Evolutionary conservation across 371 early-diverging fungal genomes (phyloP).

Genomic region (Funneliformis caledonium): DNA sequence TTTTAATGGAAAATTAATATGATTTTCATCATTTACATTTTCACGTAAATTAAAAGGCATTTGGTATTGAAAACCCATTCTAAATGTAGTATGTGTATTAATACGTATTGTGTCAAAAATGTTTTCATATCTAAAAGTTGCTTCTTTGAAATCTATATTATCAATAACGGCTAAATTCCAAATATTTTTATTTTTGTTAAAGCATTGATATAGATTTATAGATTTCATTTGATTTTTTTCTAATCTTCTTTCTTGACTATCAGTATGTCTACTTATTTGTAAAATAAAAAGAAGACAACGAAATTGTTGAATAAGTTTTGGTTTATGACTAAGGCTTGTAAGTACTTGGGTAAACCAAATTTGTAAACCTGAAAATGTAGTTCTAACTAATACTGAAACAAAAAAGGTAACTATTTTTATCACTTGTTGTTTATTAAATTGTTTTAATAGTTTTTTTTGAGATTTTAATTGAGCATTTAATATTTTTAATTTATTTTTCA

Average conservation of each 20-base stretch:
- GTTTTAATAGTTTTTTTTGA: neutral
- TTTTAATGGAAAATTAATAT: neutral
- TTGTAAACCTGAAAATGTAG: neutral
- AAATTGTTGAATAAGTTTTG: neutral
- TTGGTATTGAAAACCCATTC: conserved; percentile 10
- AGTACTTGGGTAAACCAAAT: conserved; percentile 1
- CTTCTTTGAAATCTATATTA: conserved; percentile 28
- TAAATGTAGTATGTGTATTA: conserved; percentile 14
- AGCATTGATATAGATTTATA: neutral
- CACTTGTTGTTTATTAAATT: neutral
- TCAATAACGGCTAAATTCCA: conserved; percentile 31
- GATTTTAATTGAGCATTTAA: neutral
- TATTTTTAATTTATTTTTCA: neutral
- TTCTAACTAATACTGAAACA: neutral
- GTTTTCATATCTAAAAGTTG: conserved; percentile 7
- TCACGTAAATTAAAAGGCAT: neutral
- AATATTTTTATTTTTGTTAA: neutral
- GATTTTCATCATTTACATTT: neutral
- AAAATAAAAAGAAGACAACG: neutral
- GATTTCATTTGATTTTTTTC: conserved; percentile 24
- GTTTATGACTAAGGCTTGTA: neutral
- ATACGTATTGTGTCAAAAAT: conserved; percentile 9
- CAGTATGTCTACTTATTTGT: neutral
- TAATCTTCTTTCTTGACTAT: conserved; percentile 10
- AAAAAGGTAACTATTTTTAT: neutral